Evolutionary conservation across 805 yeast species (phyloP), one percentile per base, ranked within the genome.

Genomic region (Sungouiozyma ichnusensis): DNA sequence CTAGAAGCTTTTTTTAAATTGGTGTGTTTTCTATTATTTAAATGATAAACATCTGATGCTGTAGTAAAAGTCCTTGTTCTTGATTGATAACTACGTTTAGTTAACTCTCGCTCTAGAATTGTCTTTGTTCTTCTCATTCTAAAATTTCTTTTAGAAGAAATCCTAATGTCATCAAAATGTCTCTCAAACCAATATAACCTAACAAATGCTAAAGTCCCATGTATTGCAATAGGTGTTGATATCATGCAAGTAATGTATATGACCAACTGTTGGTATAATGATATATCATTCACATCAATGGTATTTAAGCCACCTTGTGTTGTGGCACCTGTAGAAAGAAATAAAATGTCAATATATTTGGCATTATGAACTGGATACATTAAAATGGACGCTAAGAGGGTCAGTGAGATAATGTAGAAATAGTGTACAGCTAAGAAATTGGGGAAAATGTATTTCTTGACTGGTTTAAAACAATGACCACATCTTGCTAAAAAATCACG

Each of bases 271-370:
- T 92, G 98, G 64, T 81, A 90, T 36, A 83, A 58, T 0, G 70
- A 63, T 43, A 88, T 49, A 0, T 67, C 62, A 57, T 85, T 85
- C 33, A 81, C 48, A 51, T 86, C 76, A 18, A 85, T 68, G 0
- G 96, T 81, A 57, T 86, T 87, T 42, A 92, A 65, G 1, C 99
- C 99, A 0, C 96, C 94, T 57, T 90, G 96, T 1, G 97, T 86
- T 1, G 81, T 64, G 0, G 92, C 77, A 9, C 94, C 90, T 9
- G 79, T 67, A 0, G 87, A 73, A 42, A 85, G 66, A 59, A 90
- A 85, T 29, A 92, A 64, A 1, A 82, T 77, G 65, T 92, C 97
- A 36, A 85, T 80, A 58, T 90, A 92, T 7, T 54, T 41, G 17
- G 67, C 63, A 54, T 81, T 79, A 42, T 69, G 71, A n/a, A 72